These are phyloP conservation scores for Boletellus sp. DNA, from an alignment of 1,284 basidiomycete genomes.

Conservation along the genomic window DNA sequence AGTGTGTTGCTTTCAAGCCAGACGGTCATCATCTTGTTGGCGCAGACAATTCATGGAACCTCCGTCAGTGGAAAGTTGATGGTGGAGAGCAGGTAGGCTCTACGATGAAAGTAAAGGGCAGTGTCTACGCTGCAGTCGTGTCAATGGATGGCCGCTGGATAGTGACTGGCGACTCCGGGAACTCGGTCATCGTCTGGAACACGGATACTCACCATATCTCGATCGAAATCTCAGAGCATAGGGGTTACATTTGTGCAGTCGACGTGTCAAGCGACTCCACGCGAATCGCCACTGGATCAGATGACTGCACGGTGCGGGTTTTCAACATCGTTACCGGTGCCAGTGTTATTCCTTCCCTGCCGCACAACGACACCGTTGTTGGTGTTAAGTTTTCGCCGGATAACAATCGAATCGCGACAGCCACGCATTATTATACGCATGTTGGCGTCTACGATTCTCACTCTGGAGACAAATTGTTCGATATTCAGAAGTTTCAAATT, in stretches of 20 bases:
- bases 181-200: not conserved
- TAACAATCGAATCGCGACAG: not conserved
- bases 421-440: not conserved
- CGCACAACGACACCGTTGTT: not conserved
- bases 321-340: not conserved
- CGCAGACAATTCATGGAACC: not conserved
- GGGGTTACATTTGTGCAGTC: not conserved
- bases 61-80: not conserved
- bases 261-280: not conserved
- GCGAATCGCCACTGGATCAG: not conserved
- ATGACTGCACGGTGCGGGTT: not conserved
- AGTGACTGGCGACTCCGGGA: not conserved
- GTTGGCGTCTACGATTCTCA: not conserved
- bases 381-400: not conserved
- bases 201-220: not conserved
- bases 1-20: not conserved
- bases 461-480: not conserved
- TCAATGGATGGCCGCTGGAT: conserved; percentile 1
- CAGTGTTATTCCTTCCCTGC: not conserved
- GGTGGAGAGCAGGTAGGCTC: no score
- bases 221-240: not conserved
- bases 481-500: not conserved
- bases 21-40: not conserved
- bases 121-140: not conserved
- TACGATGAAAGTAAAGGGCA: not conserved